Base-by-base conservation (phyloP, 345 rosid genomes). In the Dovyalis caffra region DNA sequence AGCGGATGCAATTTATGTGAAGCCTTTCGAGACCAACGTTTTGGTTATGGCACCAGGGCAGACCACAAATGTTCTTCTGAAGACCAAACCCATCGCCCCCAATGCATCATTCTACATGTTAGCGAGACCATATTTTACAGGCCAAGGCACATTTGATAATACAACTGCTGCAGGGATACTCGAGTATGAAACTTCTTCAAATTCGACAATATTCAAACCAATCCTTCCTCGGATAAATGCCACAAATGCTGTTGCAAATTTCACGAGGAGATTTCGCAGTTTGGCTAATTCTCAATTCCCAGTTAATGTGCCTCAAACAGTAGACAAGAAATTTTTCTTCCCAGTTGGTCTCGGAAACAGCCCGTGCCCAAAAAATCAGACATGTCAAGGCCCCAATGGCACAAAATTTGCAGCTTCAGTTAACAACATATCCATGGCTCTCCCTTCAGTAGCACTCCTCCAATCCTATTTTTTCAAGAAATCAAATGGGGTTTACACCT, bases 321-420 rank as follows among this genome's bases (percentile, higher is more conserved):
- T 87, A 0, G 88, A 87, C 73, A 72, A 77, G 29, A 77, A 69
- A 0, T 88, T 83, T 74, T 81, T 87, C 63, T 87, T 90, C 86
- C 81, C 97, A 0, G 68, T 94, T 3, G 89, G 97, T 23, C 83
- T 92, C 16, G 94, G 97, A 69, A 76, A 73, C 60, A 85, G 60
- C 32, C 90, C 92, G 11, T 90, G 97, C 73, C 86, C 91, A 1
- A 78, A 77, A 71, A 92, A 92, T 73, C 86, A 86, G 74, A 90
- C 91, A 4, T 92, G 97, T 72, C 91, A 89, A 69, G 96, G 97
- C 16, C 93, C 93, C 33, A 87, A 85, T 38, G 89, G 90, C 70
- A 85, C 93, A 2, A 89, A 80, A 71, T 90, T 92, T 38, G 70
- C 90, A 34, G 92, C 96, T 58, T 80, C 94, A 2, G 25, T 92